A percentile compares a stretch with the other conserved stretches of the same genome.
Conservation (phyloP, 352 stramenopile genomes). For the Pythium biforme region DNA sequence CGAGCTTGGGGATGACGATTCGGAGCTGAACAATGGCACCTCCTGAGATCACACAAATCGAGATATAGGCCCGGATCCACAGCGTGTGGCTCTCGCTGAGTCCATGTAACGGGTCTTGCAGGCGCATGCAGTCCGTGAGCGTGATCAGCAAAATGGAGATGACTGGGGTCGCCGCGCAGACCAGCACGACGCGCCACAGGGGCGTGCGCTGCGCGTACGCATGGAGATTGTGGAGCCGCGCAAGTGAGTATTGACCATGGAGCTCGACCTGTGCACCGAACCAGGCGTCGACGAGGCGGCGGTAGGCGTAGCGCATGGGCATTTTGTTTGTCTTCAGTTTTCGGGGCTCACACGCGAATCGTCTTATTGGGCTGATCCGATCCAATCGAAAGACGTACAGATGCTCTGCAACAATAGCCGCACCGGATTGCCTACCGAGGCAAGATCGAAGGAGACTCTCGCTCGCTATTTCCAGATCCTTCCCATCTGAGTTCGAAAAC, state of each 20-base stretch:
- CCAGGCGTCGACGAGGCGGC: background rate
- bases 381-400: no score
- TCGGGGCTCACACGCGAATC: background rate
- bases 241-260: constrained; percentile 6
- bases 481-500: no score
- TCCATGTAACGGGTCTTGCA: background rate
- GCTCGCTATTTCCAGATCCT: no score
- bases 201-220: constrained; percentile 1
- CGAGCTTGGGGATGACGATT: constrained; percentile 2
- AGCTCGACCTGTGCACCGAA: constrained; percentile 3
- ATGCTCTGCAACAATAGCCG: no score
- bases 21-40: constrained; percentile 1
- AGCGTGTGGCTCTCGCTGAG: constrained; percentile 4
- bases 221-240: background rate
- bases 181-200: background rate
- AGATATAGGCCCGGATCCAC: constrained; percentile 2
- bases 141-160: background rate
- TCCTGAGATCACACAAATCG: background rate
- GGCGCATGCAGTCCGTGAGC: background rate
- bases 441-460: no score
- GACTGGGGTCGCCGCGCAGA: background rate
- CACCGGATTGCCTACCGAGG: no score
- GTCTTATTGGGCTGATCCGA: background rate
- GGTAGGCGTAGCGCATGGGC: background rate
- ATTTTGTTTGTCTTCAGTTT: no score